Percentiles rank a stretch among this genome's conserved stretches.
These are phyloP conservation scores for Cryphonectria nitschkei DNA, from an alignment of 2,329 filamentous ascomycete genomes.

Conservation along the genomic window DNA sequence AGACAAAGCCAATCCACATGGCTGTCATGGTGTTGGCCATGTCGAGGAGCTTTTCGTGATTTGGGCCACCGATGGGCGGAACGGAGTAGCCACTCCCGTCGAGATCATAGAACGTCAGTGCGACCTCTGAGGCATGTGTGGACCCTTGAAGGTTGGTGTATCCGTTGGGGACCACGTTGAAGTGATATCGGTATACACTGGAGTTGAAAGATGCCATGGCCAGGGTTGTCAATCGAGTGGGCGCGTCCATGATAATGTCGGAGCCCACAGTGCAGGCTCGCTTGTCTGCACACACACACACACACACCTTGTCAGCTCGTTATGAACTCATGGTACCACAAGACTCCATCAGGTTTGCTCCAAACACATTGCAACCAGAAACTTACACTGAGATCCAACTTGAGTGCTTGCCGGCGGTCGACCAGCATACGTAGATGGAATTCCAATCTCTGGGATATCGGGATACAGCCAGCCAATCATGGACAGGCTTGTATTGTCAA, in stretches of 20 bases:
- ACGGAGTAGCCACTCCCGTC: constrained; percentile 47
- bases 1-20: neutral
- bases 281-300: neutral
- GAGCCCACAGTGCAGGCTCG: constrained; percentile 1
- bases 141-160: constrained; percentile 22
- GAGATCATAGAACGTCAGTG: constrained; percentile 58
- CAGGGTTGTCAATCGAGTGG: constrained; percentile 54
- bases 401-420: constrained; percentile 3
- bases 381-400: constrained; percentile 18
- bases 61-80: too few relatives aligned
- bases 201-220: constrained; percentile 37
- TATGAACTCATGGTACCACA: too few relatives aligned
- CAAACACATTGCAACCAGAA: too few relatives aligned
- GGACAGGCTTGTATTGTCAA: constrained; percentile 7
- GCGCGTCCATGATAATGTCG: constrained; percentile 44
- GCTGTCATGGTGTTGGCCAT: constrained; percentile 1
- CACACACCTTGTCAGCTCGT: too few relatives aligned
- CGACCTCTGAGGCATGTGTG: constrained; percentile 50
- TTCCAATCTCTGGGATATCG: constrained; percentile 18
- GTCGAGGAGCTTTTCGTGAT: neutral
- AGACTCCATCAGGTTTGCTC: too few relatives aligned
- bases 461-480: constrained; percentile 18
- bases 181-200: constrained; percentile 45
- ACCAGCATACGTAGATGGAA: constrained; percentile 18
- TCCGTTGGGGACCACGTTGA: constrained; percentile 45